phyloP scores from a whole-genome alignment of 176 grass and related monocot genomes.

The Phragmites australis region DNA sequence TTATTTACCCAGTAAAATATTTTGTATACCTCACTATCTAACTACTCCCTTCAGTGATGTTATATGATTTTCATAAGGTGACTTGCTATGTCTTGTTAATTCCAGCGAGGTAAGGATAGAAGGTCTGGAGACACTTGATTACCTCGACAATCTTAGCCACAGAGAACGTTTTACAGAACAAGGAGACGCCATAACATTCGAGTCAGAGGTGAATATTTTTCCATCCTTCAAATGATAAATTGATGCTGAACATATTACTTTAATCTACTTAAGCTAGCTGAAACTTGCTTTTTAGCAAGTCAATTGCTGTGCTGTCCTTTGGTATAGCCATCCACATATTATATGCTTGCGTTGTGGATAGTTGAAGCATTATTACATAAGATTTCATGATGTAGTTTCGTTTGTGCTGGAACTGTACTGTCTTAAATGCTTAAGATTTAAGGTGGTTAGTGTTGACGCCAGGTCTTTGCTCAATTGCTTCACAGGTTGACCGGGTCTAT shows the following conservation, averaged over 20 bases:
- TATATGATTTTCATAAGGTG: background rate
- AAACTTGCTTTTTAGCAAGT: background rate
- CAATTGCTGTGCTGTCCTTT: background rate
- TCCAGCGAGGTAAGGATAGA: conserved; percentile 94
- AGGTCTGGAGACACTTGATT: conserved; percentile 94
- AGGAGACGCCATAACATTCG: conserved; percentile 94
- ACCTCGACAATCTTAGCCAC: conserved; percentile 80
- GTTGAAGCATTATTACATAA: background rate
- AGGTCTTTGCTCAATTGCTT: background rate
- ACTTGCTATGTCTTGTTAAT: background rate
- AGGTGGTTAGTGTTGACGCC: background rate
- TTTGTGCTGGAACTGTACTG: background rate
- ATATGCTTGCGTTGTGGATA: background rate
- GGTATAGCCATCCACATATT: background rate
- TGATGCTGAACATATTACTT: background rate
- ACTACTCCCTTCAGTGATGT: background rate
- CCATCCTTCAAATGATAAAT: background rate
- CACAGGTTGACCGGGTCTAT: conserved; percentile 88
- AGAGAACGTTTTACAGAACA: conserved; percentile 81
- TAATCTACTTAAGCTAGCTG: background rate
- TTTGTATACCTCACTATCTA: background rate
- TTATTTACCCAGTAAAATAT: background rate
- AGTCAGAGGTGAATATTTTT: conserved; percentile 72
- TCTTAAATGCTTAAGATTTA: background rate
- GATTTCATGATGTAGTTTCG: background rate